phyloP scores from a whole-genome alignment of 805 yeast genomes.

The Candida nanaspora region DNA sequence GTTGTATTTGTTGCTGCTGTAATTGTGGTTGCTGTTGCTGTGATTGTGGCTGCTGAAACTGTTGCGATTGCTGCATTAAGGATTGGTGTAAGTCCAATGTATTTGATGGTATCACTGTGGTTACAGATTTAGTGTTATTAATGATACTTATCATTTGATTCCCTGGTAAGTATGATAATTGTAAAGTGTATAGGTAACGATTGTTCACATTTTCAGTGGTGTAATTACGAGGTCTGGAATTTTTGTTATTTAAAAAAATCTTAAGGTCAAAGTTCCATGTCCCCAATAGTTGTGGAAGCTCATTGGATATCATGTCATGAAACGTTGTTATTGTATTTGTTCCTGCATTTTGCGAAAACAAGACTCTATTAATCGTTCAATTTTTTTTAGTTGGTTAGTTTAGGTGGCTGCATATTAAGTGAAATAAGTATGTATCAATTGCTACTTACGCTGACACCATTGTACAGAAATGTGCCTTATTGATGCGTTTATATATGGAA shows the following conservation, averaged over 20 bases:
- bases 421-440: background rate
- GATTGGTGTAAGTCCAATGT: slow-evolving; percentile 37
- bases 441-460: slow-evolving; percentile 30
- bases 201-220: slow-evolving; percentile 31
- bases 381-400: background rate
- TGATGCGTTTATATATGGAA: background rate
- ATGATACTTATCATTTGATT: slow-evolving; percentile 42
- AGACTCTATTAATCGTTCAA: slow-evolving; percentile 22
- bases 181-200: slow-evolving; percentile 42
- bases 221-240: slow-evolving; percentile 34
- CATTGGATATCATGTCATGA: slow-evolving; percentile 65
- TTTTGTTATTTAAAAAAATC: slow-evolving; percentile 58
- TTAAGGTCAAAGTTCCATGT: slow-evolving; percentile 67
- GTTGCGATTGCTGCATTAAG: too few relatives aligned
- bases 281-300: slow-evolving; percentile 52
- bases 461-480: too few relatives aligned
- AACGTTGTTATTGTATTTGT: slow-evolving; percentile 60
- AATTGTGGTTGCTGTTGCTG: too few relatives aligned
- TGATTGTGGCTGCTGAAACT: too few relatives aligned
- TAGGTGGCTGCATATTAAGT: too few relatives aligned
- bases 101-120: slow-evolving; percentile 18
- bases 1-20: too few relatives aligned
- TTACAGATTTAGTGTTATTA: slow-evolving; percentile 32
- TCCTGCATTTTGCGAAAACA: slow-evolving; percentile 35
- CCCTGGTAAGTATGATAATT: slow-evolving; percentile 38